These are phyloP conservation scores for Hyphopichia buzzinii DNA, from an alignment of 1,139 yeast genomes.

Conservation along the genomic window DNA sequence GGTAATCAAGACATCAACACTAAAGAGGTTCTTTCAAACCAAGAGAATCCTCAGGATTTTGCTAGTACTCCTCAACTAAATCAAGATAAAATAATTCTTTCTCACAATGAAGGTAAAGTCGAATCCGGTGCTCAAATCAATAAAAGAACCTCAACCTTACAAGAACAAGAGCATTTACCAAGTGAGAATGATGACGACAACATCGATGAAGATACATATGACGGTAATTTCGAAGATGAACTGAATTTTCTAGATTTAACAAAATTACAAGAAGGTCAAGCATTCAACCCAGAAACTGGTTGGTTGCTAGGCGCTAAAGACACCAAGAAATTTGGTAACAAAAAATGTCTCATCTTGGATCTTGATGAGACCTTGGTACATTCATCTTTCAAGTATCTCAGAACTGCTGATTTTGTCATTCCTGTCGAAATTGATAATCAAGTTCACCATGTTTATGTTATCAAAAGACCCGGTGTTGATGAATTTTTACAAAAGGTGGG, in stretches of 20 bases:
- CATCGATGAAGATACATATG: conserved; percentile 13
- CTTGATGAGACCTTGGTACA: conserved; percentile 96
- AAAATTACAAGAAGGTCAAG: conserved; percentile 68
- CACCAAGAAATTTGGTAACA: conserved; percentile 35
- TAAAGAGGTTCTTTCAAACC: conserved; percentile 2
- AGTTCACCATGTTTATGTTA: conserved; percentile 91
- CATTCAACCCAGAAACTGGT: conserved; percentile 55
- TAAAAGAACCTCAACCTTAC: not conserved
- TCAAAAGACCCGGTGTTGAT: conserved; percentile 97
- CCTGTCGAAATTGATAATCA: conserved; percentile 84
- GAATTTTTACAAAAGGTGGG: conserved; percentile 85
- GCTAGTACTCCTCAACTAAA: conserved; percentile 1
- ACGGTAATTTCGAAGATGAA: conserved; percentile 13
- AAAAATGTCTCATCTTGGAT: conserved; percentile 87
- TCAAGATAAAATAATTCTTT: conserved; percentile 2
- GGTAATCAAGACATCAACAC: conserved; percentile 1
- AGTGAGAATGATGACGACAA: conserved; percentile 18
- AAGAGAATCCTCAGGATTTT: conserved; percentile 1
- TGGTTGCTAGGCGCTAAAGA: conserved; percentile 56
- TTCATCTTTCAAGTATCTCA: conserved; percentile 85
- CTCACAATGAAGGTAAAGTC: not conserved
- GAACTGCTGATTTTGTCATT: conserved; percentile 93
- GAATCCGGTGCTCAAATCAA: not conserved
- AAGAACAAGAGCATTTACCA: not conserved
- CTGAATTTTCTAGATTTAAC: conserved; percentile 50